A percentile compares a stretch with the other conserved stretches of the same genome.
These are phyloP conservation scores for Primulina eburnea DNA, from an alignment of 257 asterid species.

Conservation along the genomic window DNA sequence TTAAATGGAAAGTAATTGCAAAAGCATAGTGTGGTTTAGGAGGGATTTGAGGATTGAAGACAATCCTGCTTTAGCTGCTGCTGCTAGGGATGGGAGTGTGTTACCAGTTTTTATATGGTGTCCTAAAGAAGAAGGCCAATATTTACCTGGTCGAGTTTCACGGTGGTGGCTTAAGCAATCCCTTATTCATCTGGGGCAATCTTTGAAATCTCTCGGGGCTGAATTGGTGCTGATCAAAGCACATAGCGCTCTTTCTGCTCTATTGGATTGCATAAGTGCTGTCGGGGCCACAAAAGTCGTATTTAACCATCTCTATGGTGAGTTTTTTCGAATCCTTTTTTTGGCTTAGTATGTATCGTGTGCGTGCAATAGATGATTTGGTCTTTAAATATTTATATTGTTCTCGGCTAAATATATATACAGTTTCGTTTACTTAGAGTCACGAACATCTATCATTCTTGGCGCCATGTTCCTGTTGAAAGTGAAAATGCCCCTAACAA, in stretches of 20 bases:
- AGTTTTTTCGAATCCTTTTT: slow-evolving; percentile 8
- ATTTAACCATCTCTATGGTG: slow-evolving; percentile 87
- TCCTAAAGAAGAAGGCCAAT: slow-evolving; percentile 81
- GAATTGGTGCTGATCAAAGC: slow-evolving; percentile 66
- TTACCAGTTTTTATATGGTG: slow-evolving; percentile 90
- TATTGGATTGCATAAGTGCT: slow-evolving; percentile 56
- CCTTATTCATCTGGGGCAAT: slow-evolving; percentile 62
- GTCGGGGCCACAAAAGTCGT: slow-evolving; percentile 78
- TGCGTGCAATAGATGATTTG: neutral
- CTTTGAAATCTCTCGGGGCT: slow-evolving; percentile 82
- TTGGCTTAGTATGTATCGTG: neutral
- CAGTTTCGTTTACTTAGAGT: neutral
- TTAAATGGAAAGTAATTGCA: slow-evolving; percentile 57
- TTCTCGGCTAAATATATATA: no score
- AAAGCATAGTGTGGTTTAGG: slow-evolving; percentile 87
- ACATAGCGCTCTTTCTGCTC: slow-evolving; percentile 64
- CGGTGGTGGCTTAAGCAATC: slow-evolving; percentile 98
- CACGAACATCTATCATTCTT: no score
- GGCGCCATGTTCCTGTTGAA: neutral
- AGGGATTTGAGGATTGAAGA: slow-evolving; percentile 95
- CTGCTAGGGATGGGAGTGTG: slow-evolving; percentile 69
- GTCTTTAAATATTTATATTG: no score
- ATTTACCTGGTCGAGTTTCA: slow-evolving; percentile 88
- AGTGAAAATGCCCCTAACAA: neutral
- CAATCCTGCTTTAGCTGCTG: slow-evolving; percentile 89